phyloP scores from a whole-genome alignment of 208 protist genomes.

The Crithidia sp. region DNA sequence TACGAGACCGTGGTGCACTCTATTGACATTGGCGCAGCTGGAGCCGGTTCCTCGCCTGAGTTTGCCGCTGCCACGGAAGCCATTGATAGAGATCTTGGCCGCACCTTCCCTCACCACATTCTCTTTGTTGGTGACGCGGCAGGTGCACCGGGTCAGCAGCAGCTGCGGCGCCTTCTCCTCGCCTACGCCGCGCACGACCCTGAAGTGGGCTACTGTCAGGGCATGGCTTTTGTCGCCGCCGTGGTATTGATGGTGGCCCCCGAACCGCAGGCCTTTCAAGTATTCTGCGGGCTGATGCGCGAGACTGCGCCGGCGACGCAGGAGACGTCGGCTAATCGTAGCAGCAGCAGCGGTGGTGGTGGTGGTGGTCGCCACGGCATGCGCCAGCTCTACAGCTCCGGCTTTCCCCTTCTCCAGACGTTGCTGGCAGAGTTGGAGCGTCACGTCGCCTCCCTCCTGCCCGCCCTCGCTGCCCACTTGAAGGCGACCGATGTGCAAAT shows the following conservation, averaged over 20 bases:
- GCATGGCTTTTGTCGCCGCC: constrained; percentile 75
- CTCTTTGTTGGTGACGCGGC: constrained; percentile 40
- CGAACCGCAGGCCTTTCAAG: constrained; percentile 56
- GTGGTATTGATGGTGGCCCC: constrained; percentile 50
- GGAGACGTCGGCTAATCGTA: too few species aligned
- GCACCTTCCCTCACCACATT: constrained; percentile 67
- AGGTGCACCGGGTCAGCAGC: constrained; percentile 32
- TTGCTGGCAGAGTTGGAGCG: constrained; percentile 34
- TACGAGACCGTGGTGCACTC: constrained; percentile 15
- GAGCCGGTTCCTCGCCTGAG: neutral
- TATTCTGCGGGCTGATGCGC: constrained; percentile 39
- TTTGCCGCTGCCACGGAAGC: constrained; percentile 25
- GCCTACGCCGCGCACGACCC: constrained; percentile 51
- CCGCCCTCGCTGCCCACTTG: constrained; percentile 52
- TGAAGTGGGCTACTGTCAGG: constrained; percentile 80
- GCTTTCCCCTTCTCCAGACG: constrained; percentile 50
- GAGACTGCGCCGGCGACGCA: neutral
- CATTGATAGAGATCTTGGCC: constrained; percentile 58
- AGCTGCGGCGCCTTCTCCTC: constrained; percentile 50
- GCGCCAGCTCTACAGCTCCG: constrained; percentile 56
- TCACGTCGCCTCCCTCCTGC: constrained; percentile 41
- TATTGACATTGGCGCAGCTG: neutral
- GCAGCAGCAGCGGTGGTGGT: too few species aligned
- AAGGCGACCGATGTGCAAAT: constrained; percentile 28
- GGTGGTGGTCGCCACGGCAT: constrained; percentile 21